Conservation (phyloP, 192 early-diverging fungal species). For the Chytriomyces confervae region DNA sequence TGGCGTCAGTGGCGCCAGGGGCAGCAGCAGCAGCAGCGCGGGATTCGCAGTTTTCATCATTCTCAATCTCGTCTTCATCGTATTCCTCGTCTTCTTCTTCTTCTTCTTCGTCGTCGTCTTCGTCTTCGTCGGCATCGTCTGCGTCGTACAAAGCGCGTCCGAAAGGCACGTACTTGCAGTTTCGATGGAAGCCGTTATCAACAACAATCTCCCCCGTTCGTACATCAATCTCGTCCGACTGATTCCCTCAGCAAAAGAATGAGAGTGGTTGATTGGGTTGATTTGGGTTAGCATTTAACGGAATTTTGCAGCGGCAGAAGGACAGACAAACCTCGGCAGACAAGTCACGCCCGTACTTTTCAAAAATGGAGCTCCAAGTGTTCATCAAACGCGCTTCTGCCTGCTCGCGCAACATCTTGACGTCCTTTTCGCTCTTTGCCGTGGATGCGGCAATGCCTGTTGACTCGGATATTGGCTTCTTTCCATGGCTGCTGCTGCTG, state of each 20-base stretch:
- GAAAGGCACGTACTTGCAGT: slow-evolving; percentile 69
- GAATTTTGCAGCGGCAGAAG: too few relatives aligned
- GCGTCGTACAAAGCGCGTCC: slow-evolving; percentile 78
- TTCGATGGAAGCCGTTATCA: slow-evolving; percentile 54
- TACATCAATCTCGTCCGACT: slow-evolving; percentile 27
- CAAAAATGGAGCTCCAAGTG: slow-evolving; percentile 26
- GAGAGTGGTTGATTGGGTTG: too few relatives aligned
- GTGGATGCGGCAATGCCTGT: too few relatives aligned
- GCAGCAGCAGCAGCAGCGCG: slow-evolving; percentile 63
- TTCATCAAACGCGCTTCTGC: slow-evolving; percentile 3
- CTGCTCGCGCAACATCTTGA: background rate
- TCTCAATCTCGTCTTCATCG: slow-evolving; percentile 71
- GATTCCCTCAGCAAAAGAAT: too few relatives aligned
- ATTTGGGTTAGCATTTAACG: background rate
- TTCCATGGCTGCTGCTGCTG: background rate
- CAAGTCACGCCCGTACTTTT: slow-evolving; percentile 24
- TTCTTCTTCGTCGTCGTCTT: slow-evolving; percentile 76
- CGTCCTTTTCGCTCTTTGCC: background rate
- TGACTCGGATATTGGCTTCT: too few relatives aligned
- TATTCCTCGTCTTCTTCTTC: slow-evolving; percentile 79
- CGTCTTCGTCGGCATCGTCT: slow-evolving; percentile 75
- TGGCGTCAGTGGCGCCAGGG: too few relatives aligned
- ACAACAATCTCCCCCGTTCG: slow-evolving; percentile 19
- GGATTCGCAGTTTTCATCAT: slow-evolving; percentile 73
- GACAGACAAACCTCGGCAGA: slow-evolving; percentile 5